phyloP scores from a whole-genome alignment of 441 rosid genomes.

The Gossypium schwendimanii region DNA sequence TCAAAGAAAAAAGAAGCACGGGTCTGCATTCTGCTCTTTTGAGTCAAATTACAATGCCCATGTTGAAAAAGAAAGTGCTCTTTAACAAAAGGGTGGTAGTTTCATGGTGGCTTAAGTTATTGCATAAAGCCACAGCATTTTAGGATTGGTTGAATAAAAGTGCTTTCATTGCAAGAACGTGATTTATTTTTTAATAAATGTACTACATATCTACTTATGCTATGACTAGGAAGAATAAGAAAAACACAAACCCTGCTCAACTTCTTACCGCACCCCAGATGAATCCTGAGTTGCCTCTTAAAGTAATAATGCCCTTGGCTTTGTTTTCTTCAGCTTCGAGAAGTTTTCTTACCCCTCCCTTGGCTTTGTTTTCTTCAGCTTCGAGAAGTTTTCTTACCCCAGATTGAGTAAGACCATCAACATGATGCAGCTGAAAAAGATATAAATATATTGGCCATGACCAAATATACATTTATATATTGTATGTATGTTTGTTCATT shows the following conservation, averaged over 20 bases:
- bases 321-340: slow-evolving; percentile 43
- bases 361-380: slow-evolving; percentile 36
- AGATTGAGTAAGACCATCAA: slow-evolving; percentile 71
- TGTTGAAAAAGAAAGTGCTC: too few relatives aligned
- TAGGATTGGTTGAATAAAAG: too few relatives aligned
- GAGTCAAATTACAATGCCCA: too few relatives aligned
- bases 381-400: slow-evolving; percentile 49
- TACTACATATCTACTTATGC: neutral
- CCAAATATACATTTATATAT: neutral
- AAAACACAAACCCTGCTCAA: slow-evolving; percentile 9
- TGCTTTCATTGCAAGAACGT: neutral
- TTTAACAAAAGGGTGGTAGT: too few relatives aligned
- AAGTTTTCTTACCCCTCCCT: slow-evolving; percentile 47
- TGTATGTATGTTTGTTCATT: neutral
- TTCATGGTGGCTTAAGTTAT: too few relatives aligned
- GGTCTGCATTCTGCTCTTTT: neutral
- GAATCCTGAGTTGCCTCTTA: slow-evolving; percentile 69
- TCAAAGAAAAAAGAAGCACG: neutral
- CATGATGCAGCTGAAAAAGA: slow-evolving; percentile 63
- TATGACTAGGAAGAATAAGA: neutral
- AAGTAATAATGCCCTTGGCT: slow-evolving; percentile 34
- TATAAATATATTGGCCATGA: neutral
- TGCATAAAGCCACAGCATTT: too few relatives aligned
- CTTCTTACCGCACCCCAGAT: slow-evolving; percentile 76
- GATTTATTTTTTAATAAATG: neutral